A percentile compares a stretch with the other conserved stretches of the same genome.
Evolutionary conservation across 1,139 yeast genomes (phyloP).

Genomic region (Debaryomycetaceae sp.): DNA sequence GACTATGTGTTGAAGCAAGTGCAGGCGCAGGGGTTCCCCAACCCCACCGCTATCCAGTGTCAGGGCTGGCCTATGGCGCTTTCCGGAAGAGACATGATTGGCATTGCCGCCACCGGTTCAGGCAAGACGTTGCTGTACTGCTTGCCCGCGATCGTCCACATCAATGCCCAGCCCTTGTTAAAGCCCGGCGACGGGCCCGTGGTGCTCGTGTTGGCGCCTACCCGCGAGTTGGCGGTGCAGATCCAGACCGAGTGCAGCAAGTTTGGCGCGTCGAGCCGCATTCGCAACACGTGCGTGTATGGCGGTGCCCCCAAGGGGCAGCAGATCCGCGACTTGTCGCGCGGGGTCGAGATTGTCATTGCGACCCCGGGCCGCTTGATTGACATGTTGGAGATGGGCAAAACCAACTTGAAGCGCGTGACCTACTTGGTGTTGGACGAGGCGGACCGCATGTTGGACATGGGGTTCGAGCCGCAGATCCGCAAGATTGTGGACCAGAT

Average conservation of each 20-base stretch:
- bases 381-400: slow-evolving; percentile 92
- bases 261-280: slow-evolving; percentile 84
- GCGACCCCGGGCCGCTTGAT: slow-evolving; percentile 99
- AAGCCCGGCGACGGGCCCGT: slow-evolving; percentile 95
- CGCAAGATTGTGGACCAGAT: slow-evolving; percentile 91
- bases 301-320: slow-evolving; percentile 99
- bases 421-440: slow-evolving; percentile 95
- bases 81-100: slow-evolving; percentile 97
- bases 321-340: slow-evolving; percentile 86
- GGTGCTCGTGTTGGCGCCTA: slow-evolving; percentile 92
- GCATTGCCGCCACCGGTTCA: slow-evolving; percentile 97
- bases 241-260: slow-evolving; percentile 93
- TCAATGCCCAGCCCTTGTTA: slow-evolving; percentile 92
- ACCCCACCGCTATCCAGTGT: slow-evolving; percentile 93
- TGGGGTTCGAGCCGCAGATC: slow-evolving; percentile 97
- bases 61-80: slow-evolving; percentile 99
- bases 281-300: slow-evolving; percentile 94
- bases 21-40: slow-evolving; percentile 83
- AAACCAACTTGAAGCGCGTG: slow-evolving; percentile 91
- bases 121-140: slow-evolving; percentile 97
- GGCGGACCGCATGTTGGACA: slow-evolving; percentile 93
- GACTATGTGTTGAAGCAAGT: slow-evolving; percentile 84
- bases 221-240: slow-evolving; percentile 98
- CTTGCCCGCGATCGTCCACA: slow-evolving; percentile 93
- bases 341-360: slow-evolving; percentile 92